Base-by-base conservation (phyloP, 2,329 filamentous ascomycete genomes). In the Diatrype stigma region DNA sequence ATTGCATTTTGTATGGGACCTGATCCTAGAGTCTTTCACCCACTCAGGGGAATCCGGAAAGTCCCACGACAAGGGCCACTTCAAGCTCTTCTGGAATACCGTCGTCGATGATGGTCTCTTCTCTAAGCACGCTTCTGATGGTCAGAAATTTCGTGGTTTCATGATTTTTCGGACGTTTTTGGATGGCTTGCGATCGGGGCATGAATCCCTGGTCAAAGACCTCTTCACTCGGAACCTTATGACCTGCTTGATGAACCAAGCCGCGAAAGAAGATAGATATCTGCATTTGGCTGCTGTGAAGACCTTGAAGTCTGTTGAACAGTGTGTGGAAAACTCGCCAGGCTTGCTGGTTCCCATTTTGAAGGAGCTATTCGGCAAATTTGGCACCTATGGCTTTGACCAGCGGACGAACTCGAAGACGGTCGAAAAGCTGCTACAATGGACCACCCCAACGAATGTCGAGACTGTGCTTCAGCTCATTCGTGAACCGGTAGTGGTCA, bases 71-170 rank as follows among this genome's bases (percentile, higher is more conserved):
- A 66, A 68, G 30, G 68, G 78, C 21, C 71, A 77, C 14, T 91
- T 96, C 64, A 76, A 79, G 45, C 82, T 87, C 45, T 95, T 96
- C 65, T 97, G 93, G 92, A 82, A 82, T 38, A 85, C 90, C 42
- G 85, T 89, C 50, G 86, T 97, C 53, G 92, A 96, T 69, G 89
- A 93, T 65, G 87, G 88, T 8, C 78, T 96, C 3, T 96, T 97
- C 66, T 86, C 89, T 6, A 82, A 86, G 51, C 84, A 81, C 11
- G 87, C 92, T 7, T 95, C 91, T 1, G 85, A 92, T 42, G 90
- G 92, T 60, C 87, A 95, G 50, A 97, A 96, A 69, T 90, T 90
- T 63, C 91, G 90, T 69, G 94, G 94, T 0, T 93, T 97, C 70
- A 84, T 92, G 62, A 80, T 97, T 2, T 90, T 96, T 62, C 84